Conservation (phyloP, 2,329 filamentous ascomycete genomes). For the Ophiosphaerella narmari region DNA sequence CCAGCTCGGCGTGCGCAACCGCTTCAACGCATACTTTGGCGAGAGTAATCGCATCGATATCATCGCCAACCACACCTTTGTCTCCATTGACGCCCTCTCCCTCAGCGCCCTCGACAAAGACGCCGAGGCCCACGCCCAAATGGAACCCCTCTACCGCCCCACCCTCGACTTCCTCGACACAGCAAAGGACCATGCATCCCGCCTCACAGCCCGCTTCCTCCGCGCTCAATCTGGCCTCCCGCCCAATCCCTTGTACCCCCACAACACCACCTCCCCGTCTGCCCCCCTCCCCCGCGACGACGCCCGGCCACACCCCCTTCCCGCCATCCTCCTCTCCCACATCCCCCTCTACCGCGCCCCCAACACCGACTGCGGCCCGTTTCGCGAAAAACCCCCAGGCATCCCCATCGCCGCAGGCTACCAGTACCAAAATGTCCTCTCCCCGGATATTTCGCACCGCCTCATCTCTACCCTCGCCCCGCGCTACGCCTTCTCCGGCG, state of each 20-base stretch:
- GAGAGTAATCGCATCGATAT: conserved; percentile 90
- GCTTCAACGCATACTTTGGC: conserved; percentile 89
- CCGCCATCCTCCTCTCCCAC: conserved; percentile 87
- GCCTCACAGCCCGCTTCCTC: conserved; percentile 71
- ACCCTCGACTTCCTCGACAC: conserved; percentile 75
- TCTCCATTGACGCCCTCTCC: conserved; percentile 87
- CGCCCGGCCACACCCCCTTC: conserved; percentile 87
- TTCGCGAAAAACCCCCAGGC: conserved; percentile 76
- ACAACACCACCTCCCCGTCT: conserved; percentile 62
- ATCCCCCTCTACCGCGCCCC: conserved; percentile 84
- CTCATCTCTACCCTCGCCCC: conserved; percentile 80
- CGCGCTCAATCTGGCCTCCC: conserved; percentile 65
- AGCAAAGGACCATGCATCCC: conserved; percentile 67
- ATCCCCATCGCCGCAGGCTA: conserved; percentile 78
- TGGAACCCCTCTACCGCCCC: conserved; percentile 72
- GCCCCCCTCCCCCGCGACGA: conserved; percentile 87
- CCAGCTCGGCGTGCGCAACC: conserved; percentile 75
- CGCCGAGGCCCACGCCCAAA: conserved; percentile 52
- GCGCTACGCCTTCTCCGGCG: conserved; percentile 86
- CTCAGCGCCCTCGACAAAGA: conserved; percentile 72
- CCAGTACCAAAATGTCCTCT: conserved; percentile 96
- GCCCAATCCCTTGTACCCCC: conserved; percentile 60
- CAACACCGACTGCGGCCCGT: conserved; percentile 84
- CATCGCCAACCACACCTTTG: conserved; percentile 92
- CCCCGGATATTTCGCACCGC: conserved; percentile 72